Evolutionary conservation across 2,329 filamentous ascomycete genomes (phyloP), one percentile per base, ranked within the genome.

Genomic region (Teratosphaeria zuluensis): DNA sequence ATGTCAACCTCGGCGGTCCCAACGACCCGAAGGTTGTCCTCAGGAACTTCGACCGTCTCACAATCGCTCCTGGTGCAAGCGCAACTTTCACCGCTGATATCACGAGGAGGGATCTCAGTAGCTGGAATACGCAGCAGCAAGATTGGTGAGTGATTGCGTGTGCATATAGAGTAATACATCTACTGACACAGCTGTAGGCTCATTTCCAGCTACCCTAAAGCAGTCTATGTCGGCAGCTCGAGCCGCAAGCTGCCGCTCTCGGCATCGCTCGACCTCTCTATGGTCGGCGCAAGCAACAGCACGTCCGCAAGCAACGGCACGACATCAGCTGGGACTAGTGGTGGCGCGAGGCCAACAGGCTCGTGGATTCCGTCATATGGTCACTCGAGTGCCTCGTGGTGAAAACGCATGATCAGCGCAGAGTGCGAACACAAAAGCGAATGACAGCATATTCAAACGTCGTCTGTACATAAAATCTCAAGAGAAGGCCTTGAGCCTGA

Each of bases 61-160:
- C 78, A 55, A 85, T 96, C 62, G 78, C 81, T 3, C 81, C 89
- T 0, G 90, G 89, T n/a, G 72, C 84, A 72, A 84, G 80, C 56
- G 79, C 77, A 3, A 82, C 79, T 1, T 95, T 94, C 77, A 78
- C 73, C 0, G 85, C 83, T 0, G 81, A 85, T 16, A 74, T 96
- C 58, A 91, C 85, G 5, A 82, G 92, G 46, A 84, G 90, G 58
- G 92, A 96, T 69, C 65, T 96, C 58, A 90, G 87, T 71, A 94
- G 91, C 76, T 96, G 92, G 92, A 89, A 96, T 65, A 77, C 82
- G 0, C 79, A 70, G 1, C 72, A 76, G n/a, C 92, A 96, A 79
- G 86, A 96, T 77, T 97, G 92, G 92, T 66, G 59, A 58, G 63
- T 32, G 2, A 2, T 19, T 24, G 32, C 9, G 2, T 42, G 35